Evolutionary conservation across 495 filamentous ascomycete species (phyloP).

Genomic region (Aspergillus homomorphus): DNA sequence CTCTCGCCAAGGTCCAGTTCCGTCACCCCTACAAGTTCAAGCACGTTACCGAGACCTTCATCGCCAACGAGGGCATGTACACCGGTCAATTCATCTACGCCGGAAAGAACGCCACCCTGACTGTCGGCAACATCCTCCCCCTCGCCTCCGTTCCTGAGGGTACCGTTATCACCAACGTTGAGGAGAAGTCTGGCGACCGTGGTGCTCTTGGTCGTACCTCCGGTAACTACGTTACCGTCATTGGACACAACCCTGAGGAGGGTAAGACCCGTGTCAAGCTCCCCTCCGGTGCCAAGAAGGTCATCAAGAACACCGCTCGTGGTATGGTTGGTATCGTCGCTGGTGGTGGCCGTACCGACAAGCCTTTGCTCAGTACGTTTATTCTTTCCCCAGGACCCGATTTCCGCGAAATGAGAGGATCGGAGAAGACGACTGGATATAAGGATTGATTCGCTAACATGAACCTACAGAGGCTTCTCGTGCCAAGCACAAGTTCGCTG

Average conservation of each 20-base stretch:
- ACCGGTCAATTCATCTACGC: slow-evolving; percentile 99
- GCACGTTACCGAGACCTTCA: slow-evolving; percentile 92
- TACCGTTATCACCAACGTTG: slow-evolving; percentile 97
- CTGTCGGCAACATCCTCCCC: slow-evolving; percentile 94
- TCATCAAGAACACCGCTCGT: slow-evolving; percentile 82
- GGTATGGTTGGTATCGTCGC: slow-evolving; percentile 99
- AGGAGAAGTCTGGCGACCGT: slow-evolving; percentile 98
- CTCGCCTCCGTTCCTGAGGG: slow-evolving; percentile 92
- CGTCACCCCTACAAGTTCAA: slow-evolving; percentile 90
- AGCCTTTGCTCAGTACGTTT: slow-evolving; percentile 75
- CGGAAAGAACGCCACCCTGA: slow-evolving; percentile 95
- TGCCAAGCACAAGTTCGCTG: slow-evolving; percentile 98
- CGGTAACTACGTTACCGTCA: slow-evolving; percentile 98
- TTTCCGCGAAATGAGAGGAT: not conserved
- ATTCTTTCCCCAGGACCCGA: not conserved
- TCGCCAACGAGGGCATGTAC: slow-evolving; percentile 99
- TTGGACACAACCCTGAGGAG: slow-evolving; percentile 98
- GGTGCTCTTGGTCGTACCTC: slow-evolving; percentile 93
- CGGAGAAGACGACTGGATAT: not conserved
- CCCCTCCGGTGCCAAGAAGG: slow-evolving; percentile 97
- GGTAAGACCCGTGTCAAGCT: slow-evolving; percentile 99
- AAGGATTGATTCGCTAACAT: slow-evolving; percentile 12
- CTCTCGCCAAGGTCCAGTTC: slow-evolving; percentile 94
- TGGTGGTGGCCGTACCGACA: slow-evolving; percentile 98
- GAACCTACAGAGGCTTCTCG: slow-evolving; percentile 70